Base-by-base conservation (phyloP, 495 filamentous ascomycete species). In the Cladorrhinum samala region DNA sequence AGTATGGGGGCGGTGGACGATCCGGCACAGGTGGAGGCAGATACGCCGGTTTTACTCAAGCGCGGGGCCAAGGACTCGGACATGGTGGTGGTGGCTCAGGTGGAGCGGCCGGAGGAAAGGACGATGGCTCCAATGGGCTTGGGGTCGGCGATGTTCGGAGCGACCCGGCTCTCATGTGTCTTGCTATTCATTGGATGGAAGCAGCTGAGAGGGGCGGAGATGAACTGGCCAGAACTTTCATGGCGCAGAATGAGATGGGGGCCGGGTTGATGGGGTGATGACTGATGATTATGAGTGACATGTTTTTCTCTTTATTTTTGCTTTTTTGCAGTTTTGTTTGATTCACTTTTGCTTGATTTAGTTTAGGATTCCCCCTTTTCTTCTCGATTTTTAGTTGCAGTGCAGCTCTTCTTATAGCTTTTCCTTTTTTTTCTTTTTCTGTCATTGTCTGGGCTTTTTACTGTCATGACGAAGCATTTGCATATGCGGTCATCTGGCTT, bases 181-280 rank as follows among this genome's bases (percentile, higher is more conserved):
- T 96, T 49, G 92, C 94, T 3, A 86, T 95, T 63, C 93, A 98
- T 72, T 98, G 93, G 93, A 97, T 97, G 93, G 90, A 91, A 73
- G 73, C 91, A 55, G 90, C 88, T 38, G 86, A 88, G 52, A 81
- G 75, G 48, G 91, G 92, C 33, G 91, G 91, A 9, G 93, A 98
- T 68, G 81, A 87, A 62, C 76, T 96, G 56, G 93, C 93, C 23
- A 83, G 80, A 65, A 88, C 88, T 65, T 87, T 91, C 67, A 79
- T 96, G 68, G 79, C 87, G 54, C 87, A 92, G 68, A 73, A 75
- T 43, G 67, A 74, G 63, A 68, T 70, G 19, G 54, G 56, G 33
- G 41, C 40, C 23, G 51, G 58, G 48, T 7, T 64, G 49, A 66
- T 55, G 58, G 55, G 60, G 5, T 63, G 48, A 64, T 25, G 47